Evolutionary conservation across 2,329 filamentous ascomycete species (phyloP), one percentile per base, ranked within the genome.

Genomic region (Sporothrix pseudoabietina): DNA sequence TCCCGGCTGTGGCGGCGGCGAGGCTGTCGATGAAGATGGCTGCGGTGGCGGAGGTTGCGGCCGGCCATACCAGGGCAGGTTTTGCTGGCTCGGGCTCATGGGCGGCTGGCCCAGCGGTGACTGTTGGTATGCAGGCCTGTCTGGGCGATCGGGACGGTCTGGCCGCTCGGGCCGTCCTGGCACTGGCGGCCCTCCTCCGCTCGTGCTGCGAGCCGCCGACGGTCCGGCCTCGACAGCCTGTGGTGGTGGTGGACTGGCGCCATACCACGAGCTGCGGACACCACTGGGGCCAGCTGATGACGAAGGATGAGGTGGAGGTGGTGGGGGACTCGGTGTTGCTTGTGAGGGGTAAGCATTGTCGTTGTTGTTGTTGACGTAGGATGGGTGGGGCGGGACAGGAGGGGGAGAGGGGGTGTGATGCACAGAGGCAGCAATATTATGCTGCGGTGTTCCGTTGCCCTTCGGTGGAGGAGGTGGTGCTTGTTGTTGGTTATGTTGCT

Each of bases 401-500:
- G 76, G 75, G 1, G 76, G 75, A 1, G 75, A 73, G 5, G 70
- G 69, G 16, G 74, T 70, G 66, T 49, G 55, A 30, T 39, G 16
- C 12, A 1, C 61, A 1, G 59, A 5, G 0, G 57, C 14, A 1
- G 12, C 57, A 30, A 54, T 55, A 26, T 49, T n/a, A 4, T 73
- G 77, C 75, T 75, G 71, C 6, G 47, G 49, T 9, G 54, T 41
- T 49, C 16, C 83, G 78, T 81, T 78, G 10, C 80, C 81, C 71
- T 90, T 90, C 0, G 88, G 89, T 0, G 90, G 87, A 0, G 86
- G 86, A 4, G 84, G 84, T 0, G 86, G 86, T 3, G 85, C 83
- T 10, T 65, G 73, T 8, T 41, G 66, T 19, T 44, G 57, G 12
- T 22, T 39, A n/a, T 39, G 71, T 10, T 22, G 41, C 14, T 16